These are phyloP conservation scores for Cladosporium sp. DNA, from an alignment of 2,329 filamentous ascomycete species.

Conservation along the genomic window DNA sequence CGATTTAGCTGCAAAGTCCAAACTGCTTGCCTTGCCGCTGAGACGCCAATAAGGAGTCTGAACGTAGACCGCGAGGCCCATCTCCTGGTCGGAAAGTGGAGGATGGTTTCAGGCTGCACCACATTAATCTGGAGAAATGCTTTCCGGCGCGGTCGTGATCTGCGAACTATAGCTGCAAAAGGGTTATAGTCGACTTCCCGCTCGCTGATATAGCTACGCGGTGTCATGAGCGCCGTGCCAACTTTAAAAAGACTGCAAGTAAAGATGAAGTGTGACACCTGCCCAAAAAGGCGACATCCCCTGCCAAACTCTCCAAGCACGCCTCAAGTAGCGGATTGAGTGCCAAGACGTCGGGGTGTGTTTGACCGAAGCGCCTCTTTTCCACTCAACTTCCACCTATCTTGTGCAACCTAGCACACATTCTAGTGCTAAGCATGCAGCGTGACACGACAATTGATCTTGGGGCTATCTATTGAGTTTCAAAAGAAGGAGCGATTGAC, in stretches of 20 bases:
- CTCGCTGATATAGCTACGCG: neutral
- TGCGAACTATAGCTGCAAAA: neutral
- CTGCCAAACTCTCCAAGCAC: conserved; percentile 8
- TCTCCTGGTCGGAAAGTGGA: neutral
- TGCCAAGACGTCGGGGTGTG: conserved; percentile 18
- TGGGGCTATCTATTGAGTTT: conserved; percentile 1
- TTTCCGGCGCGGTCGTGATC: neutral
- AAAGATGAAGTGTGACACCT: neutral
- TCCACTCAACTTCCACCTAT: conserved; percentile 18
- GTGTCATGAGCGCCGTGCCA: neutral
- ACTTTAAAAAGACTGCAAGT: neutral
- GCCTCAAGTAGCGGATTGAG: conserved; percentile 6
- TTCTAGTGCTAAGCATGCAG: conserved; percentile 9
- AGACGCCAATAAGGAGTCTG: no score
- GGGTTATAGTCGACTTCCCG: neutral
- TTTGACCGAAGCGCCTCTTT: conserved; percentile 6
- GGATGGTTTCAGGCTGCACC: neutral
- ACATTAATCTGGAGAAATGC: neutral
- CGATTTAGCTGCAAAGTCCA: no score
- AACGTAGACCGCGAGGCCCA: no score
- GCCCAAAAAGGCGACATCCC: conserved; percentile 3
- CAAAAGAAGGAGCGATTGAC: neutral
- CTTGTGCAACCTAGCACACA: neutral
- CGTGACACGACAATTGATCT: conserved; percentile 7
- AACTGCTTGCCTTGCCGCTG: no score